Base-by-base conservation (phyloP, 164 flowering plant genomes). In the Stephania cephalantha region DNA sequence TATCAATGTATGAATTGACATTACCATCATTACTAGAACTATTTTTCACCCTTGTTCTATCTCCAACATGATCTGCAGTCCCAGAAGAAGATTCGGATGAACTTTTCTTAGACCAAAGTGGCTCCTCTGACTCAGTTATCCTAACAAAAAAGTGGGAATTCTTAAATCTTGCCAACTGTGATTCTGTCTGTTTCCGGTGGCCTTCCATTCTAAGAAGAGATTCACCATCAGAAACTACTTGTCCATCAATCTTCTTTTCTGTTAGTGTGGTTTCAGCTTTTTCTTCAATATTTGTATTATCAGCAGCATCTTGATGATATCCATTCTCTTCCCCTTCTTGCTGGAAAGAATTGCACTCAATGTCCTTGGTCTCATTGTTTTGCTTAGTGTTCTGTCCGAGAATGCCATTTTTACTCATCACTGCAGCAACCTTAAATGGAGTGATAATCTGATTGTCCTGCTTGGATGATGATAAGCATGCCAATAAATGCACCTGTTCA, bases 361-460 rank as follows among this genome's bases (percentile, higher is more conserved):
- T 75, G 71, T 76, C 86, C 71, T 44, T 73, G 55, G 55, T 77
- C 74, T 78, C 87, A 81, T 83, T 87, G 79, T 85, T 81, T 77
- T 83, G 85, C 52, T 83, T 83, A 31, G 77, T 52, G 64, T 75
- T 76, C n/a, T 81, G 83, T 25, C 86, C 84, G 48, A 46, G 48
- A 65, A 72, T 76, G 10, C 92, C 90, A 86, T 85, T 91, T 85
- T 88, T 91, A 80, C 84, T 89, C 91, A 93, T 88, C 70, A 85
- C 83, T 29, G 96, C 98, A 78, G 99, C 98, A 82, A 95, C 93
- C 81, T 87, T 93, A 78, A 95, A 95, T 30, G 99, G 98, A 68
- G 99, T 95, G 50, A 93, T 87, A 78, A 89, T 81, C 86, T 93
- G 93, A 30, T 84, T 85, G 50, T 92, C 95, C 80, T 87, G 86